phyloP scores from a whole-genome alignment of 2,329 filamentous ascomycete species.

The Cytospora leucostoma region DNA sequence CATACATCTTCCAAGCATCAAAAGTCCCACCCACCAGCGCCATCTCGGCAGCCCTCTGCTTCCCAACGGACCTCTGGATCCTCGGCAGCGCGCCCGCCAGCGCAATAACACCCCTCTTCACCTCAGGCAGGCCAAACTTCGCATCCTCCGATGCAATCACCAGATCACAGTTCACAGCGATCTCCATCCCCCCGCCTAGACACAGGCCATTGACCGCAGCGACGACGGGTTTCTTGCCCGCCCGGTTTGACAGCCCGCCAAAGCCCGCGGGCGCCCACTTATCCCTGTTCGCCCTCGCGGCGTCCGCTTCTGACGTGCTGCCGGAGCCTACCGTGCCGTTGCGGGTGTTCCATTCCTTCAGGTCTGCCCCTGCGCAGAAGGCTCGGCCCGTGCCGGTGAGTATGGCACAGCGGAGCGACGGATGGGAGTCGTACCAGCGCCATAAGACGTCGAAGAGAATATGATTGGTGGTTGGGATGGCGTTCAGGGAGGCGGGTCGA shows the following conservation, averaged over 20 bases:
- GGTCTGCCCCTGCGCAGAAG: conserved; percentile 69
- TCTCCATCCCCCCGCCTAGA: conserved; percentile 76
- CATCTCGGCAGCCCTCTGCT: conserved; percentile 71
- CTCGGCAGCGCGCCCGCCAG: conserved; percentile 71
- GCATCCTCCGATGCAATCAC: conserved; percentile 62
- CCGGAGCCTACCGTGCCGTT: conserved; percentile 35
- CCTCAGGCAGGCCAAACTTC: conserved; percentile 70
- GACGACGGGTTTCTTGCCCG: conserved; percentile 73
- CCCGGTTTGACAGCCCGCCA: conserved; percentile 65
- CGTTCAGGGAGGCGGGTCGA: conserved; percentile 60
- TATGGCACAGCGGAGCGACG: conserved; percentile 61
- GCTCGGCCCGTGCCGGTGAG: conserved; percentile 64
- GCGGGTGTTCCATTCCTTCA: conserved; percentile 63
- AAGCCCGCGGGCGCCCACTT: conserved; percentile 51
- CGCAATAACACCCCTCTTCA: conserved; percentile 69
- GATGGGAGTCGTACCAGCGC: conserved; percentile 64
- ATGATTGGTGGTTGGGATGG: conserved; percentile 53
- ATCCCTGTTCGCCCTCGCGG: conserved; percentile 30
- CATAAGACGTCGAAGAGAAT: conserved; percentile 48
- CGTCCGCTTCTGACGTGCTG: conserved; percentile 33
- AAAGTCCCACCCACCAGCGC: conserved; percentile 65
- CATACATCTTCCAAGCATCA: conserved; percentile 57
- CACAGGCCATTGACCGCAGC: conserved; percentile 76
- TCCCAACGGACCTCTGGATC: conserved; percentile 64
- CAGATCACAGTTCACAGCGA: conserved; percentile 72